phyloP scores from a whole-genome alignment of 2,329 filamentous ascomycete genomes.

The Claviceps quebecensis region DNA sequence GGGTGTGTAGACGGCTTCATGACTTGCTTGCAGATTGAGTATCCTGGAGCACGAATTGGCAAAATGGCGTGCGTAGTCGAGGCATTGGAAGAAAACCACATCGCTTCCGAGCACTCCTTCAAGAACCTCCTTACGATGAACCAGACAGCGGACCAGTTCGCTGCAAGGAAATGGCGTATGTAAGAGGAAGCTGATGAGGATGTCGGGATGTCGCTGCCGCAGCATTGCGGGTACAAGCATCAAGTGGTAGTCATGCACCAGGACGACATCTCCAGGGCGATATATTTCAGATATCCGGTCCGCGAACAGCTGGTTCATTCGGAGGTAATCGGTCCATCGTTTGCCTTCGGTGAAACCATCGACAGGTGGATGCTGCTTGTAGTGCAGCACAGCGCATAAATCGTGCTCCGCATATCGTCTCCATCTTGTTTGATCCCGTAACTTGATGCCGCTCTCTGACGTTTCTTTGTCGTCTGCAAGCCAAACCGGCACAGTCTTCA shows the following conservation, averaged over 20 bases:
- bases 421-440: conserved; percentile 77
- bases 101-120: conserved; percentile 81
- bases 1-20: conserved; percentile 76
- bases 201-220: conserved; percentile 68
- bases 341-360: conserved; percentile 66
- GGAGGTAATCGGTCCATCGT: conserved; percentile 86
- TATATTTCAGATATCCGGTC: conserved; percentile 77
- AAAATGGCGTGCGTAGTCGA: conserved; percentile 88
- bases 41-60: conserved; percentile 84
- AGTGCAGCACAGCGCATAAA: conserved; percentile 85
- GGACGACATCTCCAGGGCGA: conserved; percentile 78
- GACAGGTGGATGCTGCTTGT: conserved; percentile 81
- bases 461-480: conserved; percentile 63
- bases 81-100: conserved; percentile 86
- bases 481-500: conserved; percentile 79
- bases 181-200: conserved; percentile 87
- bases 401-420: conserved; percentile 80
- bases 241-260: conserved; percentile 89
- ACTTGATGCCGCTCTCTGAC: conserved; percentile 28
- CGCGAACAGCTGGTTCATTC: conserved; percentile 83
- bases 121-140: conserved; percentile 73
- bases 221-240: conserved; percentile 78
- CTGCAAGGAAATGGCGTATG: conserved; percentile 90
- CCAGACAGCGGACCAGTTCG: conserved; percentile 81
- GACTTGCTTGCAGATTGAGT: conserved; percentile 70